Evolutionary conservation across 148 eudicot species (phyloP), one percentile per base, ranked within the genome.

Genomic region (Nepenthes mirabilis): DNA sequence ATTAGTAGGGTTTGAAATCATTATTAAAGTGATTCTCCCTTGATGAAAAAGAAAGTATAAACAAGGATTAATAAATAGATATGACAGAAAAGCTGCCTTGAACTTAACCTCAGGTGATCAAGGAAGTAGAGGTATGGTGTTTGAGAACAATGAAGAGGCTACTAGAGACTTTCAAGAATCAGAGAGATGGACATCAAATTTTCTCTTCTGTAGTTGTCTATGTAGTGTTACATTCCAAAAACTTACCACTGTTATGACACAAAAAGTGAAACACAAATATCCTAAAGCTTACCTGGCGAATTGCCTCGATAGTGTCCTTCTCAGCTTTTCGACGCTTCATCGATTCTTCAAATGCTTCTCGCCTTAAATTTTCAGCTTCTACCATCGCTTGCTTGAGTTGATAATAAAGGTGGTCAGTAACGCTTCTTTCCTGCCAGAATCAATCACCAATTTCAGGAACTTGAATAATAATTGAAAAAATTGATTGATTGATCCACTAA

Each of bases 311-410:
- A 37, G 76, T 75, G 61, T 76, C 79, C 65, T 75, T 91, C 77
- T 88, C 88, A 47, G 88, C 96, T 74, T 79, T 88, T 49, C 61
- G 64, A 52, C 87, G 83, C 73, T 73, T 85, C 59, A 57, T 69
- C 52, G 96, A 85, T 74, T 88, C 96, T 55, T 82, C 79, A 57
- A 76, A 85, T 61, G 88, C 96, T 66, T 77, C 85, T 65, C 77
- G 73, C 62, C 65, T 73, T 35, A 83, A 73, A 66, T 55, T 70
- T 63, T 88, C 83, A 52, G 86, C 85, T 50, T 91, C 90, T 47
- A 62, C 74, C 76, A 85, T 75, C 58, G 77, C 75, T 70, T 67
- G 81, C 75, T 79, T 70, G 65, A 88, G 94, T 78, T 79, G 83
- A 52, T 70, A 79, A 80, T 78, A 81, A 34, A 80, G 64, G 51